Conservation (phyloP, 371 early-diverging fungal genomes). For the Zopfochytrium polystomum region DNA sequence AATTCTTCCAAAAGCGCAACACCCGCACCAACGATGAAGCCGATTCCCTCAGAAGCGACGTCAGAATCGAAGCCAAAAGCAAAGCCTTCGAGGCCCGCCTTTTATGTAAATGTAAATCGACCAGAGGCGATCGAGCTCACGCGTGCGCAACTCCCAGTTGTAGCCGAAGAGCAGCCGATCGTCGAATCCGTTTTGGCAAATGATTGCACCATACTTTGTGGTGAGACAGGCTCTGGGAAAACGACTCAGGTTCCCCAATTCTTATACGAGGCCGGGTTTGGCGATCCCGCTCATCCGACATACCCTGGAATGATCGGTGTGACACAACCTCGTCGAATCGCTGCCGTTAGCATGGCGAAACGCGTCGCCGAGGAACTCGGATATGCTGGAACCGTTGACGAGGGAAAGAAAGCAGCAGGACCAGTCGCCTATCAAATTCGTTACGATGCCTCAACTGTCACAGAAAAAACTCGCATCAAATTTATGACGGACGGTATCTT, state of each 20-base stretch:
- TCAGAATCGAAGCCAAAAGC: constrained; percentile 6
- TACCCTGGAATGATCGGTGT: constrained; percentile 91
- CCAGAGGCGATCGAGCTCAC: constrained; percentile 68
- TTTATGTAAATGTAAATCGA: constrained; percentile 77
- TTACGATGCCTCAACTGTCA: constrained; percentile 80
- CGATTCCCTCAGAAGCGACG: background rate
- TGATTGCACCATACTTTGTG: constrained; percentile 86
- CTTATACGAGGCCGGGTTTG: constrained; percentile 93
- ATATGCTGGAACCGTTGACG: constrained; percentile 14
- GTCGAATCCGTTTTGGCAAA: constrained; percentile 90
- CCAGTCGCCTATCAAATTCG: constrained; percentile 80
- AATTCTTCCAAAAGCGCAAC: background rate
- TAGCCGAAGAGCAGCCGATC: constrained; percentile 92
- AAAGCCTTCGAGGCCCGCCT: constrained; percentile 51
- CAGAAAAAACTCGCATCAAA: constrained; percentile 79
- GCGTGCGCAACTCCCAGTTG: constrained; percentile 81
- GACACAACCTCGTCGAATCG: constrained; percentile 99
- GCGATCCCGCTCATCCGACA: constrained; percentile 38
- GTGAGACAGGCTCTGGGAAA: constrained; percentile 99
- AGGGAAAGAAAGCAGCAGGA: constrained; percentile 5
- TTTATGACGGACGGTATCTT: constrained; percentile 99
- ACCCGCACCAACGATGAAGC: background rate
- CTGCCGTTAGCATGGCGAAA: constrained; percentile 95
- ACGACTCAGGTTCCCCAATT: constrained; percentile 98
- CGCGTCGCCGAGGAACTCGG: constrained; percentile 89